Base-by-base conservation (phyloP, 2,329 filamentous ascomycete species). In the Aspergillus pseudoglaucus region DNA sequence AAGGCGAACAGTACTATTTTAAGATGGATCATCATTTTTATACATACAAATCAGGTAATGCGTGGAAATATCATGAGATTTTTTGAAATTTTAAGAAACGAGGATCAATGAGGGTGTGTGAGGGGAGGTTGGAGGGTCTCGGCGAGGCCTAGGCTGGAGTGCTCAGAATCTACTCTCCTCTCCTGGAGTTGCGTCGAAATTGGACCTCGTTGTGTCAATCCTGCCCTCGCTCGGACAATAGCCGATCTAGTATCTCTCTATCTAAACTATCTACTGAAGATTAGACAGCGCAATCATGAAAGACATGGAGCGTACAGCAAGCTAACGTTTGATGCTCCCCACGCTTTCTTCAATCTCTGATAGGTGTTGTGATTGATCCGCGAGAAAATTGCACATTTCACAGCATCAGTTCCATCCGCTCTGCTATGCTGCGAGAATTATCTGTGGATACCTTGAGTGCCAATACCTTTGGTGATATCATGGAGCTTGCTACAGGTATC, bases 401-500 rank as follows among this genome's bases (percentile, higher is more conserved):
- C 7, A 46, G 22, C 3, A 46, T 27, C 20, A n/a, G 9, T 9
- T 18, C 22, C 37, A 46, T 27, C 18, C 41, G 20, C 4, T 30
- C 44, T 8, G 44, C 37, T 12, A 22, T 46, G 22, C 14, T 46
- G 8, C 35, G 44, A 41, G 41, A 41, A 15, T 9, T 14, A 7
- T 46, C 45, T 17, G 37, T 15, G 20, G 45, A 46, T n/a, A 23
- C 15, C 37, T 46, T 17, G 23, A 46, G n/a, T 7, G 45, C 35
- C 14, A n/a, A 46, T 46, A 3, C 22, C 33, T 27, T 30, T 20
- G 9, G 45, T 32, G 37, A 46, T 33, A 3, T 40, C 45, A 14
- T 46, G 45, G 9, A 42, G 22, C n/a, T 46, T 46, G 45, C 23
- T 40, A 9, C n/a, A 46, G 10, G 45, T 27, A 33, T 46, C 45